Conservation (phyloP, 164 flowering plant species). For the Santalum album region DNA sequence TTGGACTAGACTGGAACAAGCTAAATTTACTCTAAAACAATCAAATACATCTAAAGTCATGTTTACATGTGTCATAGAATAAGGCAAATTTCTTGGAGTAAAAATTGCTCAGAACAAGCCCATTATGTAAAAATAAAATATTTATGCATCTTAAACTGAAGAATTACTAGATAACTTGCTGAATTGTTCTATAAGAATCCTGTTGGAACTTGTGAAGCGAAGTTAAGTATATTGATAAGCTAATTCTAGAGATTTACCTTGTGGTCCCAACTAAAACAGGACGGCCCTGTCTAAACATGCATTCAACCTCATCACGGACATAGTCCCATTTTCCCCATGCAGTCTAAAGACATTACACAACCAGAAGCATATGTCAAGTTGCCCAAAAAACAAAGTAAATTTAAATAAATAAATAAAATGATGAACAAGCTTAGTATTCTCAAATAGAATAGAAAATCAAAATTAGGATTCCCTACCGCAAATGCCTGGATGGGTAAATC, state of each 20-base stretch:
- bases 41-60: too few relatives aligned
- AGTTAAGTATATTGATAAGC: background rate
- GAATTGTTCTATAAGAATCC: background rate
- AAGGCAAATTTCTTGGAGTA: too few relatives aligned
- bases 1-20: too few relatives aligned
- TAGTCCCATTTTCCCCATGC: constrained; percentile 85
- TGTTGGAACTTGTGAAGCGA: background rate
- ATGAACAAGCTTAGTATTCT: too few relatives aligned
- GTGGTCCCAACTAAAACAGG: constrained; percentile 98
- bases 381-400: background rate
- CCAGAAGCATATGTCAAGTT: background rate
- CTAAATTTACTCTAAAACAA: too few relatives aligned
- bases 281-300: constrained; percentile 80
- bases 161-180: too few relatives aligned
- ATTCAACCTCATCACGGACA: constrained; percentile 75
- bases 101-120: too few relatives aligned
- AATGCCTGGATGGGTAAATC: constrained; percentile 95
- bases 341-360: constrained; percentile 42
- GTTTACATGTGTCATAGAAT: too few relatives aligned
- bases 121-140: too few relatives aligned
- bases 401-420: background rate
- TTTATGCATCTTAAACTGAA: too few relatives aligned
- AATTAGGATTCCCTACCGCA: constrained; percentile 49
- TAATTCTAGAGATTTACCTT: constrained; percentile 37
- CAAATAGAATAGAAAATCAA: background rate